Conservation (phyloP, 768 basidiomycete species). For the Leccinellum rugosiceps region DNA sequence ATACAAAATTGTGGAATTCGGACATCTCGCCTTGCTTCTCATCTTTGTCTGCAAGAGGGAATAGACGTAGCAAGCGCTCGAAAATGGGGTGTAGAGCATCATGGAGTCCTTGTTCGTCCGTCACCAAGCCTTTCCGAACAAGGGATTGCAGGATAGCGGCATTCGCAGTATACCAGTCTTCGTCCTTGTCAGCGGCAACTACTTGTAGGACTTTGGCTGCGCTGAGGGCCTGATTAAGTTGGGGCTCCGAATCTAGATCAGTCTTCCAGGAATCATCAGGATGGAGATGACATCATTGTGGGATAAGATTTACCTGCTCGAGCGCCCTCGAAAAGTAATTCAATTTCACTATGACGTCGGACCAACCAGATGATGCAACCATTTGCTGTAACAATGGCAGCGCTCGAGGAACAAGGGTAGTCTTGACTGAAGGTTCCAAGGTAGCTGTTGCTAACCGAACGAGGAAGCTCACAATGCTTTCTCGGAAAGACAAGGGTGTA, state of each 20-base stretch:
- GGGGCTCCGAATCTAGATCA: conserved; percentile 65
- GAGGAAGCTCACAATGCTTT: conserved; percentile 92
- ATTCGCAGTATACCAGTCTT: conserved; percentile 77
- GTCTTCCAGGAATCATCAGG: conserved; percentile 42
- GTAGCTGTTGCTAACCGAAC: conserved; percentile 82
- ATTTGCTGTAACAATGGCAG: conserved; percentile 70
- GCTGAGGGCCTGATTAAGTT: conserved; percentile 68
- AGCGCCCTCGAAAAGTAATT: conserved; percentile 85
- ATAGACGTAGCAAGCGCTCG: conserved; percentile 71
- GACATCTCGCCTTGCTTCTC: conserved; percentile 66
- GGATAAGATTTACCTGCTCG: conserved; percentile 53
- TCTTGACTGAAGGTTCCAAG: conserved; percentile 42
- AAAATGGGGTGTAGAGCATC: conserved; percentile 82
- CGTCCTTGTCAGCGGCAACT: conserved; percentile 77
- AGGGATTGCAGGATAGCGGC: conserved; percentile 73
- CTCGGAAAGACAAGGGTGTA: conserved; percentile 76
- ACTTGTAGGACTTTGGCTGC: conserved; percentile 88
- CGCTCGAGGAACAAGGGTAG: conserved; percentile 56
- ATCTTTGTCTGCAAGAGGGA: conserved; percentile 78
- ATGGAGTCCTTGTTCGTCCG: conserved; percentile 76
- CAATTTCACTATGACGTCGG: conserved; percentile 87
- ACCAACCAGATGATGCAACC: conserved; percentile 82
- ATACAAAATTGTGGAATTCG: conserved; percentile 77
- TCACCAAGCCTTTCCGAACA: conserved; percentile 80
- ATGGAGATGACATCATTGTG: neutral